Evolutionary conservation across 1,284 basidiomycete species (phyloP).

Genomic region (Gastroboletus turbinatus): DNA sequence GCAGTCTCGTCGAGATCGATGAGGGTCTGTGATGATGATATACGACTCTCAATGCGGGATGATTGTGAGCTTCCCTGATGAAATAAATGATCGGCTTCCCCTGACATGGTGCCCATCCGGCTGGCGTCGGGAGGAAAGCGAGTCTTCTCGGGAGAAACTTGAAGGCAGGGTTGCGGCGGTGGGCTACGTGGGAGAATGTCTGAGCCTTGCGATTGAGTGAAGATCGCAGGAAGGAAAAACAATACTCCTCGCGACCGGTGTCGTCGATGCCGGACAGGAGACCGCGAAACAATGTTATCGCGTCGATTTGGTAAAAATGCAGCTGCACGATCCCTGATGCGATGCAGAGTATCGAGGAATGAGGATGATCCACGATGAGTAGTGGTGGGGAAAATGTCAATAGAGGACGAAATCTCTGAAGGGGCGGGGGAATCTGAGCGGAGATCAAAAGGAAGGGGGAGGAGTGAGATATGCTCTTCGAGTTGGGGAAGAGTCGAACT

Average conservation of each 20-base stretch:
- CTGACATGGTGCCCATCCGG: slow-evolving; percentile 22
- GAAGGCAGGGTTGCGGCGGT: slow-evolving; percentile 31
- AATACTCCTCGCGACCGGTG: slow-evolving; percentile 61
- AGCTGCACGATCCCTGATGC: slow-evolving; percentile 54
- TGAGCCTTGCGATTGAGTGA: slow-evolving; percentile 53
- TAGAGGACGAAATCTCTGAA: slow-evolving; percentile 46
- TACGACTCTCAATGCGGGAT: slow-evolving; percentile 30
- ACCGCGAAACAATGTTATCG: slow-evolving; percentile 39
- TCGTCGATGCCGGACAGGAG: slow-evolving; percentile 46
- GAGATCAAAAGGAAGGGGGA: slow-evolving; percentile 63
- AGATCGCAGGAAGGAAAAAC: slow-evolving; percentile 82
- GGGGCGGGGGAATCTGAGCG: slow-evolving; percentile 54
- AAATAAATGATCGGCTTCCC: slow-evolving; percentile 26
- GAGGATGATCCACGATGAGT: slow-evolving; percentile 40
- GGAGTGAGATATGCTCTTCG: slow-evolving; percentile 56
- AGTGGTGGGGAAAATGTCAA: slow-evolving; percentile 40
- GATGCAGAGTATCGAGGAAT: slow-evolving; percentile 50
- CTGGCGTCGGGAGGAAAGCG: slow-evolving; percentile 26
- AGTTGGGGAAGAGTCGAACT: slow-evolving; percentile 42
- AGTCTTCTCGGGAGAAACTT: slow-evolving; percentile 39
- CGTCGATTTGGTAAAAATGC: slow-evolving; percentile 45
- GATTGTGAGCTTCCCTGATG: slow-evolving; percentile 35
- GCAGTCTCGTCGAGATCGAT: slow-evolving; percentile 33
- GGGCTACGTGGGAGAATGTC: slow-evolving; percentile 41
- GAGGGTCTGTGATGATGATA: slow-evolving; percentile 30